Base-by-base conservation (phyloP, 1,284 basidiomycete genomes). In the Ceratobasidium sp. region DNA sequence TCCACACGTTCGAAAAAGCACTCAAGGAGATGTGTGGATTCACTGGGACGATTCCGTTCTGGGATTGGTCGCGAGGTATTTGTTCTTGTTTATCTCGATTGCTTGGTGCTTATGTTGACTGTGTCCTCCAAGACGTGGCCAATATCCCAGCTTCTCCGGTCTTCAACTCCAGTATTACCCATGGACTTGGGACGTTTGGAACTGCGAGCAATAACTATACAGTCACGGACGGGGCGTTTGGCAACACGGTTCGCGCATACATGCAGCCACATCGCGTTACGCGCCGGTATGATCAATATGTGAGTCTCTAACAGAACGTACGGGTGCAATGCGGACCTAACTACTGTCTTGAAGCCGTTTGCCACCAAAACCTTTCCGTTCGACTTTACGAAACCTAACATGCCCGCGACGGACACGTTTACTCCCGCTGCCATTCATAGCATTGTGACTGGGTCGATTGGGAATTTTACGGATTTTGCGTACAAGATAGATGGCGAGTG, bases 181-280 rank as follows among this genome's bases (percentile, higher is more conserved):
- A 46, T 33, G 78, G 78, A 9, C 54, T 79, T 1, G 78, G 78
- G 13, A 70, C 75, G 33, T 70, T 76, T 44, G 50, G 33, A 42
- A 46, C 64, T 26, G 10, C 40, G 2, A 38, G 15, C 28, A 48
- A n/a, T 1, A 57, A 52, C 56, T 69, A 26, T 50, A 26, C 42
- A 26, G 75, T 79, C 42, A 54, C 38, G 9, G 62, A 65, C 23
- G 78, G 78, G 28, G 78, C 78, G n/a, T 77, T 79, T 65, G 46
- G 13, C 10, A 56, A 40, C 3, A 52, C 44, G 20, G 62, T 44
- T 9, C 74, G 78, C 13, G 74, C 64, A 10, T 79, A 79, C 15
- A n/a, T 38, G n/a, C 13, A 66, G 6, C 20, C 33, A 33, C 28
- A 26, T 40, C 15, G 7, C n/a, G 12, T 7, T 23, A 57, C 57